Percentiles rank a stretch among this genome's conserved stretches.
phyloP scores from a whole-genome alignment of 202 grass and related monocot genomes.

The Schoenoplectus tabernaemontani region DNA sequence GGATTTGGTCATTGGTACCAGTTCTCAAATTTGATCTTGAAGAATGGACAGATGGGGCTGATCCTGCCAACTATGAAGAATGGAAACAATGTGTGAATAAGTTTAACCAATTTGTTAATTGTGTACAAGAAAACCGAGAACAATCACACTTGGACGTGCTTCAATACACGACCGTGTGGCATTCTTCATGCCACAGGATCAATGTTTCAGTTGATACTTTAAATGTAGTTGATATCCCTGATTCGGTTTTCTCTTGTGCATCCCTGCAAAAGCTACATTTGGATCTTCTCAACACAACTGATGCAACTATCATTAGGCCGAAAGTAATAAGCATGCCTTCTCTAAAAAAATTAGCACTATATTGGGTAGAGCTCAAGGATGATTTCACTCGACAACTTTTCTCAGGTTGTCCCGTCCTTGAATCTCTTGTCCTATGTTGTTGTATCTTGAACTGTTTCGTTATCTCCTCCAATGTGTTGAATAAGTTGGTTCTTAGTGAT shows the following conservation, averaged over 20 bases:
- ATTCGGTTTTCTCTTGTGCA: conserved; percentile 6
- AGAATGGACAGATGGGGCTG: background rate
- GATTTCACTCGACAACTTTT: background rate
- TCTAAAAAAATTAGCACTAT: background rate
- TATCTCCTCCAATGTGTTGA: background rate
- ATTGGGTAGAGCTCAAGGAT: background rate
- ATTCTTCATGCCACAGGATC: background rate
- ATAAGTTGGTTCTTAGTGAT: background rate
- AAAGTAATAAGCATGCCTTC: background rate
- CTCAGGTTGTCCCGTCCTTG: background rate
- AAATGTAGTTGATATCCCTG: background rate
- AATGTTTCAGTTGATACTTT: background rate
- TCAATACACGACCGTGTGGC: background rate
- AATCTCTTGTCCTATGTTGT: background rate
- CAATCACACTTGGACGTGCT: background rate
- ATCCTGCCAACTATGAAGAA: background rate
- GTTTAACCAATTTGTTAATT: background rate
- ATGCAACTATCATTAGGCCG: background rate
- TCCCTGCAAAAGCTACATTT: conserved; percentile 1
- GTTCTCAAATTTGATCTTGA: background rate
- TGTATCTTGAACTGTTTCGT: background rate
- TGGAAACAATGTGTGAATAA: background rate
- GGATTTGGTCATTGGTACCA: background rate
- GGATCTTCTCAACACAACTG: background rate
- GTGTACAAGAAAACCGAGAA: background rate